phyloP scores from a whole-genome alignment of 768 basidiomycete species.

The Boletus huronensis region DNA sequence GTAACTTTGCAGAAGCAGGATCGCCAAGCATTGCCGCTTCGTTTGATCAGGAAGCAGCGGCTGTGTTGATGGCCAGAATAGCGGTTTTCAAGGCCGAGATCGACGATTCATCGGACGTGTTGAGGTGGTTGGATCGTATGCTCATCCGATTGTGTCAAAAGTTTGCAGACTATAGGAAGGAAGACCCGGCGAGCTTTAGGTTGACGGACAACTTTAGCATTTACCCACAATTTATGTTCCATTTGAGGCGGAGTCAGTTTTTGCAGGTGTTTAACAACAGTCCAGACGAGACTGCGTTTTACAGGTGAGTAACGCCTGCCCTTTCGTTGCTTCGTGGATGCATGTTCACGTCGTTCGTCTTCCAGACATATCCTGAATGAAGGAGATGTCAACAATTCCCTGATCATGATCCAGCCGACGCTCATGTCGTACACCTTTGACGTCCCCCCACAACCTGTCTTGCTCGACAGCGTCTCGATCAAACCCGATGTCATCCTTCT shows the following conservation, averaged over 20 bases:
- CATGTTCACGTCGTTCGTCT: slow-evolving; percentile 1
- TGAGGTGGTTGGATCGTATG: slow-evolving; percentile 98
- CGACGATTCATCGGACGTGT: slow-evolving; percentile 94
- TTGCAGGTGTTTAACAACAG: slow-evolving; percentile 99
- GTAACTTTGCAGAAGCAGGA: slow-evolving; percentile 97
- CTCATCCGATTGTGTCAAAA: slow-evolving; percentile 98
- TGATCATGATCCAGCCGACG: slow-evolving; percentile 99
- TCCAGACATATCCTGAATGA: slow-evolving; percentile 88
- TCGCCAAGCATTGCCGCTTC: slow-evolving; percentile 88
- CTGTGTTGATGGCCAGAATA: slow-evolving; percentile 97
- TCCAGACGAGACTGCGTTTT: slow-evolving; percentile 99
- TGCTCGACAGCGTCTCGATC: slow-evolving; percentile 96
- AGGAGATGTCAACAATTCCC: slow-evolving; percentile 97
- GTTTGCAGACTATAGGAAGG: slow-evolving; percentile 98
- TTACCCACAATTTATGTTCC: slow-evolving; percentile 99
- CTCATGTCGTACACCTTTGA: slow-evolving; percentile 99
- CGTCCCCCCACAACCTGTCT: slow-evolving; percentile 84
- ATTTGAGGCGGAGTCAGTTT: slow-evolving; percentile 94
- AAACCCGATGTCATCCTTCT: slow-evolving; percentile 95
- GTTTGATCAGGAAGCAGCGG: slow-evolving; percentile 97
- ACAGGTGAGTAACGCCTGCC: slow-evolving; percentile 55
- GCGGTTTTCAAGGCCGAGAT: slow-evolving; percentile 99
- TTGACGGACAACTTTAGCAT: slow-evolving; percentile 95
- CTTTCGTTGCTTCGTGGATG: neutral
- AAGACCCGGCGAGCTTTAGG: slow-evolving; percentile 92